A percentile compares a stretch with the other conserved stretches of the same genome.
phyloP scores from a whole-genome alignment of 306 rosid species.

The Ormosia semicastrata region DNA sequence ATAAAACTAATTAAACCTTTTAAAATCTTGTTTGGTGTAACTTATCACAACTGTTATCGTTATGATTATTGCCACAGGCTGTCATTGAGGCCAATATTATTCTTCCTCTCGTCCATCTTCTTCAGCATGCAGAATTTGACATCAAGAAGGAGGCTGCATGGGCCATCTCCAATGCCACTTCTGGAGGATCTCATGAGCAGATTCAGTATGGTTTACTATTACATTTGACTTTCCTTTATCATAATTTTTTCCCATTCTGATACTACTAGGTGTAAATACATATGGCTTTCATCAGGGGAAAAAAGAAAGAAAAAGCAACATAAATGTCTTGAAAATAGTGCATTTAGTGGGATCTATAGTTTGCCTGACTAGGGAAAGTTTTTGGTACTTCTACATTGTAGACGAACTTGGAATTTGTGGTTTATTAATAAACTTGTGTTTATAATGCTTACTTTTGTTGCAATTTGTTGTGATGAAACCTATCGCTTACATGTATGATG shows the following conservation, averaged over 20 bases:
- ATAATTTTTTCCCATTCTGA: background rate
- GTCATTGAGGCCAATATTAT: conserved; percentile 60
- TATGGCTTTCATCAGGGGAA: background rate
- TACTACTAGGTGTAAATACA: background rate
- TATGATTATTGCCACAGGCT: conserved; percentile 46
- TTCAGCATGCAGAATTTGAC: conserved; percentile 62
- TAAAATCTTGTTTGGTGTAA: background rate
- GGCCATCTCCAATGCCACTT: conserved; percentile 75
- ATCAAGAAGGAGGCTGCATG: conserved; percentile 82
- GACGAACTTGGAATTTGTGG: background rate
- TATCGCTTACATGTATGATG: too few species aligned
- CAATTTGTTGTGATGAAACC: background rate
- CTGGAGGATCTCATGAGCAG: conserved; percentile 72
- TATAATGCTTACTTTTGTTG: background rate
- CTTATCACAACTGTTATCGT: background rate
- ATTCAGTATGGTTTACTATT: conserved; percentile 48
- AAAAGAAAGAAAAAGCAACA: background rate
- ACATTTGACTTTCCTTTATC: background rate
- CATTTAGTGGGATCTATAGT: background rate
- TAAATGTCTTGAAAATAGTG: background rate
- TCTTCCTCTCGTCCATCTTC: conserved; percentile 58
- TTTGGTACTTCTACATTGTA: background rate
- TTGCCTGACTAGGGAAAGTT: background rate
- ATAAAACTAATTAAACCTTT: background rate
- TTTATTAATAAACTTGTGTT: background rate